Evolutionary conservation across 352 stramenopile species (phyloP).

Genomic region (Salisapilia sapeloensis): DNA sequence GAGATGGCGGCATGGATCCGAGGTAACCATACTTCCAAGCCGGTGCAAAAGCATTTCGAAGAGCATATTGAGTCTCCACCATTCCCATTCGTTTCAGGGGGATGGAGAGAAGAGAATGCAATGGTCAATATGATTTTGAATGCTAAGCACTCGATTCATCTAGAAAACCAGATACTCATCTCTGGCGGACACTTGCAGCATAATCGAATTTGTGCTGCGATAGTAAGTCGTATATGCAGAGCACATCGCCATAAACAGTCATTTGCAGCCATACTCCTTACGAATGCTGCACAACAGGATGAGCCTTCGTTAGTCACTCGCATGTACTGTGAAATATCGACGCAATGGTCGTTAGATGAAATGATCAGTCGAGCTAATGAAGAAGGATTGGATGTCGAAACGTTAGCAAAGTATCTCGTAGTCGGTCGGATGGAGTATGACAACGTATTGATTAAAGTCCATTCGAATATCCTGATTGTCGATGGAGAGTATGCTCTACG

Average conservation of each 20-base stretch:
- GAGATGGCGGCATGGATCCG: constrained; percentile 48
- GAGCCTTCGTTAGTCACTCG: constrained; percentile 54
- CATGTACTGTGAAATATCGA: constrained; percentile 60
- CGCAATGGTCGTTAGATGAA: constrained; percentile 64
- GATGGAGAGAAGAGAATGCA: constrained; percentile 59
- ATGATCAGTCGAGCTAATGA: constrained; percentile 29
- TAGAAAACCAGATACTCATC: constrained; percentile 75
- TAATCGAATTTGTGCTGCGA: constrained; percentile 50
- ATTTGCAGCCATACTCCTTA: constrained; percentile 51
- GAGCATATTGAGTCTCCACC: constrained; percentile 30
- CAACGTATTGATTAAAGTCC: constrained; percentile 46
- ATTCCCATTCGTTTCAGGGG: constrained; percentile 53
- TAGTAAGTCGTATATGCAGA: constrained; percentile 28
- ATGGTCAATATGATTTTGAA: constrained; percentile 73
- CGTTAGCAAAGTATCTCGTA: constrained; percentile 23
- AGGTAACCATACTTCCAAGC: constrained; percentile 20
- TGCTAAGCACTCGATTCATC: constrained; percentile 36
- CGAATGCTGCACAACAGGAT: constrained; percentile 60
- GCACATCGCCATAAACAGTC: constrained; percentile 12
- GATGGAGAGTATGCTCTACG: constrained; percentile 50
- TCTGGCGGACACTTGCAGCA: constrained; percentile 48
- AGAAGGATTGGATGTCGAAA: constrained; percentile 15
- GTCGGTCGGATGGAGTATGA: constrained; percentile 25
- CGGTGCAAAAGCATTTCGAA: constrained; percentile 32
- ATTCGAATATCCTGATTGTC: constrained; percentile 67